A percentile compares a stretch with the other conserved stretches of the same genome.
Evolutionary conservation across 768 basidiomycete species (phyloP).

Genomic region (Psilocybe subaeruginosa): DNA sequence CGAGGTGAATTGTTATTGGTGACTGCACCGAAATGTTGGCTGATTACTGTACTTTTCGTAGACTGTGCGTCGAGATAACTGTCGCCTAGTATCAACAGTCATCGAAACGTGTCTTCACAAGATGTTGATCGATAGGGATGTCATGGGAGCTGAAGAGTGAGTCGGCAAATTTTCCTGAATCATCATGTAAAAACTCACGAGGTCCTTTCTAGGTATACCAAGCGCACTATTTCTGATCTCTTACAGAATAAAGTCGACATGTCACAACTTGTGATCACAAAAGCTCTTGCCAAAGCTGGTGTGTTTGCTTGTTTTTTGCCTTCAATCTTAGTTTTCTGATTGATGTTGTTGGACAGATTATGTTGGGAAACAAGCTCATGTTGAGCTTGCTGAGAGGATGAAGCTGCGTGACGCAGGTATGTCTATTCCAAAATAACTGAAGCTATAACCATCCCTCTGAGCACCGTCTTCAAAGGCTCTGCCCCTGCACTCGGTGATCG

Average conservation of each 20-base stretch:
- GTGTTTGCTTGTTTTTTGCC: constrained; percentile 21
- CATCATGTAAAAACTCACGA: not conserved
- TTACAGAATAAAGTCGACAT: constrained; percentile 97
- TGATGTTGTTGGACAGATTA: constrained; percentile 61
- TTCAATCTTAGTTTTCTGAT: not conserved
- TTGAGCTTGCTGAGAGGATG: constrained; percentile 95
- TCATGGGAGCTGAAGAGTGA: constrained; percentile 90
- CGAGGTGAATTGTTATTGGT: constrained; percentile 59
- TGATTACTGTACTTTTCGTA: constrained; percentile 29
- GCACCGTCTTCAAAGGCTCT: constrained; percentile 58
- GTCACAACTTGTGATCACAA: constrained; percentile 99
- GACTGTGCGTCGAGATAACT: constrained; percentile 99
- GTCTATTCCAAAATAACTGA: constrained; percentile 13
- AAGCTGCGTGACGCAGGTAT: constrained; percentile 89
- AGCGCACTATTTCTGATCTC: constrained; percentile 91
- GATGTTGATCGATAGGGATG: constrained; percentile 95
- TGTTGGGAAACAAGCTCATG: constrained; percentile 93
- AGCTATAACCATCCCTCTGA: not conserved
- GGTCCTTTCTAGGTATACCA: constrained; percentile 70
- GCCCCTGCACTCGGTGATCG: constrained; percentile 98
- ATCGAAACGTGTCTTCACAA: constrained; percentile 98
- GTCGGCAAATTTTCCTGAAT: constrained; percentile 26
- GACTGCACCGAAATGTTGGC: not conserved
- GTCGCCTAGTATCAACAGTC: constrained; percentile 96
- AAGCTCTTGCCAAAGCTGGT: constrained; percentile 91